Evolutionary conservation across 352 stramenopile genomes (phyloP).

Genomic region (Globisporangium splendens): DNA sequence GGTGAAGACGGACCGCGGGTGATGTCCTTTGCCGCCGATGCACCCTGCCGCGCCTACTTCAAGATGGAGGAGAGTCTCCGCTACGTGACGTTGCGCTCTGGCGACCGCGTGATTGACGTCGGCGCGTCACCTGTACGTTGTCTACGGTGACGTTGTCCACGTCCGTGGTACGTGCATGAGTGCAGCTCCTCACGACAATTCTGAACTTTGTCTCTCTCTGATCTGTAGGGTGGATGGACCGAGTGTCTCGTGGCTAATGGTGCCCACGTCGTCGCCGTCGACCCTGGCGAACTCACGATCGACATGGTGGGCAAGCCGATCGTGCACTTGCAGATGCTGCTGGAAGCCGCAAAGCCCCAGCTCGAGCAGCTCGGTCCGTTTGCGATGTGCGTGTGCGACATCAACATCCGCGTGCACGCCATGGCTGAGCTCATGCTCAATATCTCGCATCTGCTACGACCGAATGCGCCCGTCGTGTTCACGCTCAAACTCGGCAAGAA

Average conservation of each 20-base stretch:
- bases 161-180: too few relatives aligned
- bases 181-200: too few relatives aligned
- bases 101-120: conserved; percentile 40
- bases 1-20: not conserved
- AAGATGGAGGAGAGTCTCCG: conserved; percentile 46
- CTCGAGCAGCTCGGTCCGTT: conserved; percentile 29
- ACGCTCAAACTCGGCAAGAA: conserved; percentile 41
- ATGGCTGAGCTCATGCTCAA: conserved; percentile 27
- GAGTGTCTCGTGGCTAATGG: conserved; percentile 39
- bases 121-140: conserved; percentile 30
- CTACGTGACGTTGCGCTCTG: conserved; percentile 16
- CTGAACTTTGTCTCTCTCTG: too few relatives aligned
- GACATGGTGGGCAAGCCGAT: conserved; percentile 18
- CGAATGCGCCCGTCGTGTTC: conserved; percentile 22
- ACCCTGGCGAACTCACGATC: conserved; percentile 49
- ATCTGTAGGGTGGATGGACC: conserved; percentile 37
- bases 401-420: conserved; percentile 30
- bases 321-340: conserved; percentile 36
- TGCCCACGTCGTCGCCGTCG: conserved; percentile 44
- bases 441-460: conserved; percentile 19
- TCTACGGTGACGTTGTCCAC: too few relatives aligned
- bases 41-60: conserved; percentile 50
- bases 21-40: conserved; percentile 17
- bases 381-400: conserved; percentile 43
- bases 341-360: conserved; percentile 32